Evolutionary conservation across 2,329 filamentous ascomycete species (phyloP).

Genomic region (Monosporascus sp.): DNA sequence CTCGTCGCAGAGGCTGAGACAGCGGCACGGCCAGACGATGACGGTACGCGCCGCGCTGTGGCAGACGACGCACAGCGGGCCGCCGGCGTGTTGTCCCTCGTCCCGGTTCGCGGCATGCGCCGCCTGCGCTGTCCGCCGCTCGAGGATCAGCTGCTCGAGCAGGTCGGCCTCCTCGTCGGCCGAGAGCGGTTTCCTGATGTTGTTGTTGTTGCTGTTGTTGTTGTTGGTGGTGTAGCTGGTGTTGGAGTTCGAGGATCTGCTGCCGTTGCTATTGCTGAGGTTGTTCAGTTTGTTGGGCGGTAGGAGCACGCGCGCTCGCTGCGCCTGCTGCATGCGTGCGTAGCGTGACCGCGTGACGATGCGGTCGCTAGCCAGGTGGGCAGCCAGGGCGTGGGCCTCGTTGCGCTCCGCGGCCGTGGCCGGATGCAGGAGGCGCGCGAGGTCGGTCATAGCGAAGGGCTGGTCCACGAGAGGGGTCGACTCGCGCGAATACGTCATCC

Average conservation of each 20-base stretch:
- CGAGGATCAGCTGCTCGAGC: slow-evolving; percentile 56
- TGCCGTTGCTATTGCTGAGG: slow-evolving; percentile 15
- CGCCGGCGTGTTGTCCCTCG: slow-evolving; percentile 39
- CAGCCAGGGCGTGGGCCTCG: slow-evolving; percentile 75
- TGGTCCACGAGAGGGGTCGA: slow-evolving; percentile 54
- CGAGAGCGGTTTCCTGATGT: slow-evolving; percentile 33
- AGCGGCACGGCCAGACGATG: slow-evolving; percentile 94
- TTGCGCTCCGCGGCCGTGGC: slow-evolving; percentile 63
- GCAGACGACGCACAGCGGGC: slow-evolving; percentile 89
- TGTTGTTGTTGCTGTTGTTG: neutral
- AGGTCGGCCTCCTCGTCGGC: slow-evolving; percentile 56
- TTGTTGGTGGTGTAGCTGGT: slow-evolving; percentile 6
- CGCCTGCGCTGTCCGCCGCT: slow-evolving; percentile 34
- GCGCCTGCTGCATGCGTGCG: slow-evolving; percentile 59
- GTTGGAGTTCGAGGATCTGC: slow-evolving; percentile 27
- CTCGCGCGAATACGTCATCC: slow-evolving; percentile 34
- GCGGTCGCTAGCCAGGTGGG: slow-evolving; percentile 65
- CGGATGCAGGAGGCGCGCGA: slow-evolving; percentile 80
- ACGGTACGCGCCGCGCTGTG: slow-evolving; percentile 81
- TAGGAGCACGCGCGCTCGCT: slow-evolving; percentile 64
- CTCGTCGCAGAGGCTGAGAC: slow-evolving; percentile 89
- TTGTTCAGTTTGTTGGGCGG: slow-evolving; percentile 29
- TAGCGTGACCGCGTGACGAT: slow-evolving; percentile 82
- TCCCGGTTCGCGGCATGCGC: slow-evolving; percentile 14
- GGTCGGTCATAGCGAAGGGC: slow-evolving; percentile 59